Conservation (phyloP, 331 rosid genomes). For the Cydonia oblonga region DNA sequence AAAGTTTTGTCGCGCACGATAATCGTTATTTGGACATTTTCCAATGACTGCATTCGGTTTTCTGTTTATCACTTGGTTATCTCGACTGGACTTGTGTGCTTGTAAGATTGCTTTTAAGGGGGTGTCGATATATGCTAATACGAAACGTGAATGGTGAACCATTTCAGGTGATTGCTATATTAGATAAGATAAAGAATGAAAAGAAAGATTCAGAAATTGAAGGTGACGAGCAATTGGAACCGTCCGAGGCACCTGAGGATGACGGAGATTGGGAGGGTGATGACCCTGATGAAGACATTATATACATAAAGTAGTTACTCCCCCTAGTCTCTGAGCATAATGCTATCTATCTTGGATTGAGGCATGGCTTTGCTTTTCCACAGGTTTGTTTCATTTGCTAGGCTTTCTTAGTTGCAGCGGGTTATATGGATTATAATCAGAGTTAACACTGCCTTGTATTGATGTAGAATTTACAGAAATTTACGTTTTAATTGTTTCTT, state of each 20-base stretch:
- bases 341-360: slow-evolving; percentile 5
- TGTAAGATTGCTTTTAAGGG: neutral
- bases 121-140: slow-evolving; percentile 6
- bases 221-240: slow-evolving; percentile 25
- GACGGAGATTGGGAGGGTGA: slow-evolving; percentile 49
- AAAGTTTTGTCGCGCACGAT: neutral
- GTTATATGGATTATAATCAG: neutral
- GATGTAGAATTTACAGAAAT: too few species aligned
- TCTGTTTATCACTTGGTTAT: neutral
- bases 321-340: slow-evolving; percentile 6
- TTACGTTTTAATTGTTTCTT: neutral
- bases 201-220: slow-evolving; percentile 10
- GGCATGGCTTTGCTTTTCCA: slow-evolving; percentile 13
- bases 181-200: slow-evolving; percentile 68
- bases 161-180: slow-evolving; percentile 76
- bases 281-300: slow-evolving; percentile 64
- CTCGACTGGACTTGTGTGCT: neutral
- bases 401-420: neutral
- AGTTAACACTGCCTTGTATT: neutral
- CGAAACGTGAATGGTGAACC: slow-evolving; percentile 4
- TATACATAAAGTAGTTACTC: slow-evolving; percentile 50
- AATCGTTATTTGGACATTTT: neutral
- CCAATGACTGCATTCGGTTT: neutral
- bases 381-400: slow-evolving; percentile 32
- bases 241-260: slow-evolving; percentile 28